Evolutionary conservation across 2,329 filamentous ascomycete genomes (phyloP), one percentile per base, ranked within the genome.

Genomic region (Simplicillium sp.): DNA sequence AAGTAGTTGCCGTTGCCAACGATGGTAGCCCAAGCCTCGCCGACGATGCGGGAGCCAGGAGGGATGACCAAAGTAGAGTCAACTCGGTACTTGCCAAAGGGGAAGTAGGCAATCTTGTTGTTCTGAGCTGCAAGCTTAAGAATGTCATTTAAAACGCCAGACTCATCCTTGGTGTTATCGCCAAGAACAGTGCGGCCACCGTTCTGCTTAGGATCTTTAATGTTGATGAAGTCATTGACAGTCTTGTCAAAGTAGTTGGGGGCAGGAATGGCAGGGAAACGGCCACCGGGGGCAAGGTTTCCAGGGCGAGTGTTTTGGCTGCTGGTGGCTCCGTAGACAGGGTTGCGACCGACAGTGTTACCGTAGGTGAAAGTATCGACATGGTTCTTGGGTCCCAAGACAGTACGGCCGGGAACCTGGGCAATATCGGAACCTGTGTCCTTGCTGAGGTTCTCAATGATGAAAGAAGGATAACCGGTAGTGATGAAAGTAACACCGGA

Each of bases 11-110:
- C 74, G 6, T 54, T 55, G 3, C 61, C 73, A 15, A 62, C 66
- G 51, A 72, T 70, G 4, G 63, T 61, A 11, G 73, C 65, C 62
- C 71, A 75, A 5, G 66, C 65, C 54, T 79, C 72, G 14, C 77
- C 77, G 11, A 75, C 61, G 28, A 80, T 66, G 3, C 64, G 62
- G 7, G 71, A 70, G 11, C 69, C 68, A 4, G 46, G 34, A 4
- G 54, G 54, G 15, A 56, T 42, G 17, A 45, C 41, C 3, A 55
- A 42, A 5, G 53, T 56, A n/a, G 46, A 50, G 16, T 54, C 47
- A 20, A 57, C 50, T 2, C 47, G 42, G 35, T 56, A 57, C 33
- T 46, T 47, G 29, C 54, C 54, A 43, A 49, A 55, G 9, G 54
- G 54, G 32, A 57, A 54, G 45, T 57, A 56, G 16, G 46, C 53